Evolutionary conservation across 1,284 basidiomycete species (phyloP), one percentile per base, ranked within the genome.

Genomic region (Apiotrichum laibachii): DNA sequence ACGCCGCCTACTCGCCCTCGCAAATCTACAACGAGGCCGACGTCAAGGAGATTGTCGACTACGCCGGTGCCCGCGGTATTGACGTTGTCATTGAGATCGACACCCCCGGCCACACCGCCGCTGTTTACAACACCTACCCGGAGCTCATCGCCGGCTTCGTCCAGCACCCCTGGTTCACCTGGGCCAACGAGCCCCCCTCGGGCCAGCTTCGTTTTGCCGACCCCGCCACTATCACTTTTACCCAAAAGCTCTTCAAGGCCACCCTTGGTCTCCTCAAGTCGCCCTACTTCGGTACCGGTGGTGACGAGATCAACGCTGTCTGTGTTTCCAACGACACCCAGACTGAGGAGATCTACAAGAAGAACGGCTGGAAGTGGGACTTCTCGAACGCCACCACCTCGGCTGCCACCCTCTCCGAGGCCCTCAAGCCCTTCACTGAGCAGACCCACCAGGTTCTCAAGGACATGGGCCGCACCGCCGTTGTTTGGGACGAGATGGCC

Each of bases 11-110:
- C 74, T 82, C 82, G 2, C 54, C 80, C 0, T 82, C 81, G 2
- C 26, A 31, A 31, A 31, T 31, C 26, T 31, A 31, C 26, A 31
- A 31, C 26, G 72, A 82, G 2, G 68, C 65, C 1, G 85, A 90
- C 52, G 82, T 93, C 22, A 69, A 81, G 40, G 80, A 84, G 31
- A 82, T 93, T 57, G 81, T 90, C 8, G 63, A 78, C 0, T 92
- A 89, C 71, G 91, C 90, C 10, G 88, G 83, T 44, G 82, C 82
- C 86, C 84, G 86, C 35, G 91, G 91, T 4, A 88, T 93, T 62
- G 88, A 90, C 66, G 86, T 92, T 40, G 80, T 91, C 50, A 77
- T 87, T 43, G 86, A 88, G 75, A 83, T 89, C 60, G 87, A 89
- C 75, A 90, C 87, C 1, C 90, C 89, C 1, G 89, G 55, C 12